Conservation (phyloP, 148 eudicot species). For the Dysphania ambrosioides region DNA sequence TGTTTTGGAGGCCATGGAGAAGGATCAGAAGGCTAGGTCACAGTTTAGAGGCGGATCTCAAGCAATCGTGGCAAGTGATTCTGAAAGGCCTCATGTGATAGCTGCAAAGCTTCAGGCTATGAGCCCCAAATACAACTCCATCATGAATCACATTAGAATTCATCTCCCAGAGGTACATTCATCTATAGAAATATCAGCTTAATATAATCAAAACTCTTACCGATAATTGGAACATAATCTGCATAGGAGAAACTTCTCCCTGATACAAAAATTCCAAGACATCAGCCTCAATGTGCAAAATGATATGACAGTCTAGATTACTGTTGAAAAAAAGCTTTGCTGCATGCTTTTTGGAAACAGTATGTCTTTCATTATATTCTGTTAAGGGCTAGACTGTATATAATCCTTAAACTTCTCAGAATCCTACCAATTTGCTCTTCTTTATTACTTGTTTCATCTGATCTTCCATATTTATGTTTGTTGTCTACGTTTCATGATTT, state of each 20-base stretch:
- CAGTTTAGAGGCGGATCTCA: conserved; percentile 87
- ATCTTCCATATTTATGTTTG: background rate
- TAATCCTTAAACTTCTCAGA: too few species aligned
- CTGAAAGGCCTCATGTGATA: conserved; percentile 69
- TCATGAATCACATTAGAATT: conserved; percentile 84
- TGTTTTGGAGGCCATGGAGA: conserved; percentile 92
- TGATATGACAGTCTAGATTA: too few species aligned
- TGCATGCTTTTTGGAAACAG: too few species aligned
- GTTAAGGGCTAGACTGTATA: too few species aligned
- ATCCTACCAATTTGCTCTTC: background rate
- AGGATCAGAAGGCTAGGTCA: conserved; percentile 73
- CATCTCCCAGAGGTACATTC: conserved; percentile 70
- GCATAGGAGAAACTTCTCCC: too few species aligned
- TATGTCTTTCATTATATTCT: too few species aligned
- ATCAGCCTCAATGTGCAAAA: too few species aligned
- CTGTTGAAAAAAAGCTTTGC: too few species aligned
- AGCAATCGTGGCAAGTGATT: conserved; percentile 71
- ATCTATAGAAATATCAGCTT: too few species aligned
- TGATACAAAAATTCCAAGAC: too few species aligned
- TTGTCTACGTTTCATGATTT: conserved; percentile 13
- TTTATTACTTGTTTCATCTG: background rate
- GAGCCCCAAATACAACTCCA: conserved; percentile 75
- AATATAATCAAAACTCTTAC: too few species aligned
- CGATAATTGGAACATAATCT: too few species aligned
- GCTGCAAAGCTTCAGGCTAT: conserved; percentile 92